A percentile compares a stretch with the other conserved stretches of the same genome.
Conservation (phyloP, 805 yeast genomes). For the Cyberlindnera mrakii region DNA sequence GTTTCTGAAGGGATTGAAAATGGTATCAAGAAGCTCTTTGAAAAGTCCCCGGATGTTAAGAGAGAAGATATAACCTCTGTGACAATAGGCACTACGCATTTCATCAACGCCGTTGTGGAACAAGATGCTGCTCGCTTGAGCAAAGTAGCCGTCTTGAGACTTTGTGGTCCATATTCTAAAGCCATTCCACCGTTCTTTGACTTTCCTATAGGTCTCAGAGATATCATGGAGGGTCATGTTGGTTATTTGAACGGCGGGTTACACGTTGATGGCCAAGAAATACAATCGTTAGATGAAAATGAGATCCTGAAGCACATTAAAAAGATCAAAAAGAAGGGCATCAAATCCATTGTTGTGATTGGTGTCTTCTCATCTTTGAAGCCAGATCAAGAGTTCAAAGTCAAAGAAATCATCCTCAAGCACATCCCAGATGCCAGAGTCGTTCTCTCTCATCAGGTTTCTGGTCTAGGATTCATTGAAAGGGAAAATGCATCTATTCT, state of each 20-base stretch:
- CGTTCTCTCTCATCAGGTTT: slow-evolving; percentile 34
- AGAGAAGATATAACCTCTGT: slow-evolving; percentile 31
- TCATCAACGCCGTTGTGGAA: slow-evolving; percentile 44
- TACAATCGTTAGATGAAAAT: slow-evolving; percentile 27
- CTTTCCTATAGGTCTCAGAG: slow-evolving; percentile 33
- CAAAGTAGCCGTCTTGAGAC: slow-evolving; percentile 37
- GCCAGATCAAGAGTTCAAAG: slow-evolving; percentile 30
- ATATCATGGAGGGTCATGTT: slow-evolving; percentile 30
- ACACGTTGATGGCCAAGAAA: slow-evolving; percentile 35
- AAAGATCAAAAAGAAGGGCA: slow-evolving; percentile 26
- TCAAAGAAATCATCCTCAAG: slow-evolving; percentile 26
- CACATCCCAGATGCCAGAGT: slow-evolving; percentile 31
- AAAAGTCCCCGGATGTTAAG: slow-evolving; percentile 16
- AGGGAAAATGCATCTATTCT: slow-evolving; percentile 43
- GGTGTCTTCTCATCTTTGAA: slow-evolving; percentile 36
- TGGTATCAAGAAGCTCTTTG: slow-evolving; percentile 31
- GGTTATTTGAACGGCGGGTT: slow-evolving; percentile 34
- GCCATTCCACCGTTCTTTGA: slow-evolving; percentile 36
- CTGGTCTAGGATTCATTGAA: slow-evolving; percentile 39
- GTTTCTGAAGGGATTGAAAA: slow-evolving; percentile 36
- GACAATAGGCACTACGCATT: slow-evolving; percentile 45
- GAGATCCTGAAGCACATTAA: slow-evolving; percentile 24
- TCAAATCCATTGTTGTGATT: slow-evolving; percentile 33
- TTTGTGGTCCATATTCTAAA: slow-evolving; percentile 36
- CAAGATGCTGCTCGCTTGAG: slow-evolving; percentile 35